phyloP scores from a whole-genome alignment of 257 asterid genomes.

The Scutellaria minor region DNA sequence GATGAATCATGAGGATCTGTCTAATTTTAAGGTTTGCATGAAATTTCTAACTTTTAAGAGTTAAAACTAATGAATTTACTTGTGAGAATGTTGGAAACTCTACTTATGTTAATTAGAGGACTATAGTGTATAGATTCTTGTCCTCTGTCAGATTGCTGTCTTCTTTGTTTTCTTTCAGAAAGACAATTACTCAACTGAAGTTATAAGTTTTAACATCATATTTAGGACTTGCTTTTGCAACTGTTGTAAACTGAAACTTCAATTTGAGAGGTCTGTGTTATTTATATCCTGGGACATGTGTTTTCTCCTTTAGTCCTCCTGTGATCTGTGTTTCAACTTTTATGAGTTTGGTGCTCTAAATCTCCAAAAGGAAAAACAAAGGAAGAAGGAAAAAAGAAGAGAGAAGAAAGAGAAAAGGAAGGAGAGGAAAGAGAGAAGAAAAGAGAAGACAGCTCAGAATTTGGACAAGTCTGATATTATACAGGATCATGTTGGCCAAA shows the following conservation, averaged over 20 bases:
- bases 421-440: conserved; percentile 33
- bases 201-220: background rate
- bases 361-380: conserved; percentile 62
- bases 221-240: too few species aligned
- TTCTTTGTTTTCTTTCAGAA: background rate
- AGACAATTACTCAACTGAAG: background rate
- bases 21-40: too few species aligned
- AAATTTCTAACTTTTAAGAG: background rate
- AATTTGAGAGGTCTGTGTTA: conserved; percentile 33
- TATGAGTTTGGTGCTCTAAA: conserved; percentile 67
- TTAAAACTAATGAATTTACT: background rate
- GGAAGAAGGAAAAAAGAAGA: conserved; percentile 40
- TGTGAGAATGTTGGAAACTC: background rate
- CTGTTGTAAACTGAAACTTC: conserved; percentile 5
- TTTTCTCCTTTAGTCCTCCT: conserved; percentile 34
- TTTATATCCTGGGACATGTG: conserved; percentile 25
- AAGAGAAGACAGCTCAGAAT: conserved; percentile 34
- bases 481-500: conserved; percentile 18
- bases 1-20: too few species aligned
- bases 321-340: conserved; percentile 47
- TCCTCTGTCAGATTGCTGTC: background rate
- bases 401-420: conserved; percentile 34
- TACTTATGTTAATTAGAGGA: background rate
- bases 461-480: conserved; percentile 25
- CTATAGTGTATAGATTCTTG: background rate